Evolutionary conservation across 768 basidiomycete genomes (phyloP).

Genomic region (Saitozyma sp.): DNA sequence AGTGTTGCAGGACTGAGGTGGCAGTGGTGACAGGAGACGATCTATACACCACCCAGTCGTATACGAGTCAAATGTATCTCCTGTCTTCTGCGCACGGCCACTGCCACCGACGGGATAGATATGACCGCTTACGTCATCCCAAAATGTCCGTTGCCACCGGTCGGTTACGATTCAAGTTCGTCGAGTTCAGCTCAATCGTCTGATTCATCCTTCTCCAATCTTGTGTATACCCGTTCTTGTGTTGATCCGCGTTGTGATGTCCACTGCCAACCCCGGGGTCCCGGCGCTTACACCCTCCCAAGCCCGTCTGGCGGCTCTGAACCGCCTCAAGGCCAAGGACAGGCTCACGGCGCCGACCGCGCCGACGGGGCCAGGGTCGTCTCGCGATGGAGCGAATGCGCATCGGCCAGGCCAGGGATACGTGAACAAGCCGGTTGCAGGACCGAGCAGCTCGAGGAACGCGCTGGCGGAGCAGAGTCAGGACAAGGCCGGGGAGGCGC

Average conservation of each 20-base stretch:
- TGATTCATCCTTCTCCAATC: neutral
- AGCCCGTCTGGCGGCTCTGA: slow-evolving; percentile 42
- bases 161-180: too few relatives aligned
- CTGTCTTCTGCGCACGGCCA: too few relatives aligned
- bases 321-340: slow-evolving; percentile 47
- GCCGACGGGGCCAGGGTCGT: slow-evolving; percentile 5
- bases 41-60: too few relatives aligned
- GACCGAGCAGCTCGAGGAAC: slow-evolving; percentile 31
- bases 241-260: neutral
- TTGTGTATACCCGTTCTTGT: neutral
- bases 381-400: slow-evolving; percentile 14
- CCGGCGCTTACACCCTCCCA: slow-evolving; percentile 27
- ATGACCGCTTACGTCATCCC: too few relatives aligned
- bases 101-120: too few relatives aligned
- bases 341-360: slow-evolving; percentile 16
- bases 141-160: too few relatives aligned
- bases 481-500: slow-evolving; percentile 15
- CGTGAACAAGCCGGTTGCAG: slow-evolving; percentile 28
- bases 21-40: too few relatives aligned
- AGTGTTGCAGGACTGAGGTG: too few relatives aligned
- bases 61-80: too few relatives aligned
- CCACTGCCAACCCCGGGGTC: neutral
- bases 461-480: slow-evolving; percentile 13
- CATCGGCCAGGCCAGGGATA: slow-evolving; percentile 4
- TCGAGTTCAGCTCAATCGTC: too few relatives aligned